Base-by-base conservation (phyloP, 1,139 yeast genomes). In the Entelexis sorbosivorans region DNA sequence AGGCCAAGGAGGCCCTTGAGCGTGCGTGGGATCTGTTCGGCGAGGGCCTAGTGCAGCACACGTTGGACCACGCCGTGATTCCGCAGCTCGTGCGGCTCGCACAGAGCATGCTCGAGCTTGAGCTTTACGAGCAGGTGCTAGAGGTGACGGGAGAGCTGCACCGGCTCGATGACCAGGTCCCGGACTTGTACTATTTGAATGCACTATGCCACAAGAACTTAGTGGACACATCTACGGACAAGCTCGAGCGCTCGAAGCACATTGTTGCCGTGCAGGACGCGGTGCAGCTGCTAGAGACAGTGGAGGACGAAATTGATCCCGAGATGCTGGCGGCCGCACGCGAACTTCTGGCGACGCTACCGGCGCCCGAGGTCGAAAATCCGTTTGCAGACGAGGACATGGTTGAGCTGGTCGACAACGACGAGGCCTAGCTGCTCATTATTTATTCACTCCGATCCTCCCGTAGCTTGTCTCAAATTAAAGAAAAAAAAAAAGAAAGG, bases 141-240 rank as follows among this genome's bases (percentile, higher is more conserved):
- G 75, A 76, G 38, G 78, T 86, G 22, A 73, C 87, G 11, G 70
- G 75, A 26, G 73, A 75, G 34, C 72, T 82, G 22, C 80, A 81
- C 60, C 89, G 84, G 56, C 76, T 89, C 48, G 88, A 89, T 66
- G 96, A 89, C 60, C 82, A 80, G 59, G 78, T 85, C 55, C 71
- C 86, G 52, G 97, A 89, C 61, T 74, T 82, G 35, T 82, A 77
- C 63, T 89, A 89, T 64, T 71, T 87, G 59, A 95, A 86, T 63
- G 93, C 93, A 0, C 77, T 88, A 61, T 79, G 93, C 0, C 73
- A 80, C 61, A 51, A 50, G 51, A 38, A 19, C 31, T 42, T 39
- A 19, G 29, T 34, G 17, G 43, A 43, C 24, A 22, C 42, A 17
- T 38, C 47, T 44, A 11, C 53, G 26, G 35, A 26, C 14, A 20